These are phyloP conservation scores for Maudiozyma pseudohumilis DNA, from an alignment of 805 yeast genomes.

Conservation along the genomic window DNA sequence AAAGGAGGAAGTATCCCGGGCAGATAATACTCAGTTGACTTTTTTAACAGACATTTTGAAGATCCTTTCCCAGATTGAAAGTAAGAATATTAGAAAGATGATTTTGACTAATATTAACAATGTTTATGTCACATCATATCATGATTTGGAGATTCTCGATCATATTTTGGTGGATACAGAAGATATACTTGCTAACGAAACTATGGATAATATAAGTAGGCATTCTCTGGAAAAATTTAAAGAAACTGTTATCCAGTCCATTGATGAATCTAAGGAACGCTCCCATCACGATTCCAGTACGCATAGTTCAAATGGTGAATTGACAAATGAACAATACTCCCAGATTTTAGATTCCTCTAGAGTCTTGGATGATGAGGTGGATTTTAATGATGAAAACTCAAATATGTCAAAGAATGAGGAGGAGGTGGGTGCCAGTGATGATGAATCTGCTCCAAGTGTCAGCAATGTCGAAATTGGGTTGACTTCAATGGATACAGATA, in stretches of 20 bases:
- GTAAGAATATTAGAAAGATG: slow-evolving; percentile 45
- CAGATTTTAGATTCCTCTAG: slow-evolving; percentile 13
- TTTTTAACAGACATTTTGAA: slow-evolving; percentile 47
- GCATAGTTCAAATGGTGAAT: slow-evolving; percentile 1
- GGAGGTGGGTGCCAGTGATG: too few relatives aligned
- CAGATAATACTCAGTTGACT: slow-evolving; percentile 45
- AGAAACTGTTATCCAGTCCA: slow-evolving; percentile 5
- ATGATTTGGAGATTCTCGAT: slow-evolving; percentile 19
- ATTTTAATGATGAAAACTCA: not conserved
- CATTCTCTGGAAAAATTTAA: slow-evolving; percentile 30
- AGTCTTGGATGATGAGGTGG: not conserved
- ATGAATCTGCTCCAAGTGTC: not conserved
- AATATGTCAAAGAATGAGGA: not conserved
- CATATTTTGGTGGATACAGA: slow-evolving; percentile 22
- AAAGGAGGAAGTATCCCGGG: slow-evolving; percentile 32
- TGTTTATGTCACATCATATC: slow-evolving; percentile 33
- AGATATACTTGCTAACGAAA: slow-evolving; percentile 25
- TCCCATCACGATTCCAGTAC: slow-evolving; percentile 1
- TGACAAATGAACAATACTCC: slow-evolving; percentile 17
- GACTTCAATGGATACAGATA: not conserved
- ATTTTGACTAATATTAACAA: slow-evolving; percentile 43
- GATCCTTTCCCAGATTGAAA: slow-evolving; percentile 37
- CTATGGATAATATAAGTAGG: slow-evolving; percentile 27
- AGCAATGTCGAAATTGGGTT: not conserved
- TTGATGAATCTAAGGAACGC: slow-evolving; percentile 9